Evolutionary conservation across 345 rosid species (phyloP), one percentile per base, ranked within the genome.

Genomic region (Raphanus sativus): DNA sequence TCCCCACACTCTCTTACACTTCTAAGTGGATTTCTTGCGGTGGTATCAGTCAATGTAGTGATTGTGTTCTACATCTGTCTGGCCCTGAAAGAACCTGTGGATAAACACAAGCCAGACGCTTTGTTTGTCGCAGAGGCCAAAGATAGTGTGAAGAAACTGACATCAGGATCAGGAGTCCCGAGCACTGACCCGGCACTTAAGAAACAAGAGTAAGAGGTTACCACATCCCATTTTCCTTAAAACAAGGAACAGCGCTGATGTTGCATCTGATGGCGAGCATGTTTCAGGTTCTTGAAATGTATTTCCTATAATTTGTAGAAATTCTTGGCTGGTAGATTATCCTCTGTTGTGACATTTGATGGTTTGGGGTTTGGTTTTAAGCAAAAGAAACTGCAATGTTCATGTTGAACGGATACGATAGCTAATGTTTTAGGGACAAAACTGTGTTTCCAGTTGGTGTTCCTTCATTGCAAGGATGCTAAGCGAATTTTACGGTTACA

Each of bases 91-190:
- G 98, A 92, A 81, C 97, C 98, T 72, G 71, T 76, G 2, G 85
- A 87, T 63, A 89, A 91, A 77, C 92, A 91, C n/a, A 91, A 92
- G 77, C 98, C 98, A 8, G 96, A 92, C 85, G 85, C 94, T 29
- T 65, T 80, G 65, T 92, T 92, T 83, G 78, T 90, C 8, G 92
- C 97, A 0, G 87, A 84, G 68, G 99, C 98, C 2, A 81, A 89
- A 86, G 94, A 92, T 61, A 90, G 98, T 74, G 77, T 89, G 54
- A 86, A 73, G 77, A 81, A 81, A 69, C 61, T 83, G 21, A 72
- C 75, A 3, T 73, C 79, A 34, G 84, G 69, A 62, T 73, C 79
- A 34, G 84, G 69, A 62, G 83, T 84, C 6, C n/a, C 80, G 32
- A 76, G 65, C 65, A 77, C 86, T 17, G 81, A 86, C 9, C 80